Conservation (phyloP, 2,329 filamentous ascomycete species). For the Aspergillus pseudotamarii region DNA sequence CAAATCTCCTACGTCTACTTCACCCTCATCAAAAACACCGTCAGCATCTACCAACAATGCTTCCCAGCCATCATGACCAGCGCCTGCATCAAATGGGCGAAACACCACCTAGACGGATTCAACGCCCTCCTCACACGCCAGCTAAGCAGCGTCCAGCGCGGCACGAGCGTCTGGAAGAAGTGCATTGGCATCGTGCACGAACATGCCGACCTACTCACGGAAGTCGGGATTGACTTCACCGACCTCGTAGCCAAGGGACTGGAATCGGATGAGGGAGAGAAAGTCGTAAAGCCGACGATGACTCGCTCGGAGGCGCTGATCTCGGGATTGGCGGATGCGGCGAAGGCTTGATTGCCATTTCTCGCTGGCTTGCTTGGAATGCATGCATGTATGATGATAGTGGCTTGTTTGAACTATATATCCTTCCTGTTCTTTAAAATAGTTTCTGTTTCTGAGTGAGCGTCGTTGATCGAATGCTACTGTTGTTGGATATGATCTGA, state of each 20-base stretch:
- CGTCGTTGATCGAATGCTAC: constrained; percentile 6
- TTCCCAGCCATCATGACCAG: constrained; percentile 88
- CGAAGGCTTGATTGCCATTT: neutral
- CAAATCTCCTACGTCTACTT: constrained; percentile 96
- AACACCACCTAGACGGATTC: constrained; percentile 88
- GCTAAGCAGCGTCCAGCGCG: constrained; percentile 79
- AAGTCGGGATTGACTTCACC: constrained; percentile 88
- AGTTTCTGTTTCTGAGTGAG: neutral
- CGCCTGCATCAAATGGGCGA: constrained; percentile 97
- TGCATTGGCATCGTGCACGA: constrained; percentile 81
- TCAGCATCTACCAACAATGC: constrained; percentile 82
- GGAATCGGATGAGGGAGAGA: constrained; percentile 30
- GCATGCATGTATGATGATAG: neutral
- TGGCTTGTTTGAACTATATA: neutral
- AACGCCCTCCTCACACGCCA: constrained; percentile 81
- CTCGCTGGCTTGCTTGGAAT: neutral
- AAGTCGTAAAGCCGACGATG: constrained; percentile 22
- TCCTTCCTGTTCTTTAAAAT: neutral
- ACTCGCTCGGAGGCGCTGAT: constrained; percentile 28
- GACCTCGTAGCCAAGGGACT: constrained; percentile 71
- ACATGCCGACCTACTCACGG: constrained; percentile 76
- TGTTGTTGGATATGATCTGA: neutral
- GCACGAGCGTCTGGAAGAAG: constrained; percentile 75
- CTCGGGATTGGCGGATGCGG: constrained; percentile 22
- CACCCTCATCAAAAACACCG: constrained; percentile 88